A percentile compares a stretch with the other conserved stretches of the same genome.
phyloP scores from a whole-genome alignment of 1,139 yeast genomes.

The Candida sp. region DNA sequence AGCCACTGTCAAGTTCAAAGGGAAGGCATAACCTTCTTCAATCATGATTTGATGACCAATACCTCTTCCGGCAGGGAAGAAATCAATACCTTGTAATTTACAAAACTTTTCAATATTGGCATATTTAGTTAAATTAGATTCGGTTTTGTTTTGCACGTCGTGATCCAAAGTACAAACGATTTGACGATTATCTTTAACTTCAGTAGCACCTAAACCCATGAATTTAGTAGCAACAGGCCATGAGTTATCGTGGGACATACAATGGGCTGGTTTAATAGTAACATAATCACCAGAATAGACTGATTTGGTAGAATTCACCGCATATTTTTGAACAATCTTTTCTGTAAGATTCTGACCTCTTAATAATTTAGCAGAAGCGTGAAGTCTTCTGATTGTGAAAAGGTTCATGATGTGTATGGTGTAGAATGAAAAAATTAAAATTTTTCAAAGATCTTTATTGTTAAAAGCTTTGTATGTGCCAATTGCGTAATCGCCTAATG shows the following conservation, averaged over 20 bases:
- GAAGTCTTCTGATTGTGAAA: conserved; percentile 9
- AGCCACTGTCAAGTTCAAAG: conserved; percentile 89
- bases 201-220: conserved; percentile 88
- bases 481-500: neutral
- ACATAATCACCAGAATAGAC: conserved; percentile 94
- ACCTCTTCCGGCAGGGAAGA: conserved; percentile 98
- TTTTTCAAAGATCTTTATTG: neutral
- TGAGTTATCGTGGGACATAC: conserved; percentile 98
- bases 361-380: conserved; percentile 10
- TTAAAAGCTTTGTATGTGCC: neutral
- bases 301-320: conserved; percentile 77
- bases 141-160: conserved; percentile 92
- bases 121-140: conserved; percentile 84
- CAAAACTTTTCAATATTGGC: conserved; percentile 87
- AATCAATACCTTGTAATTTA: conserved; percentile 87
- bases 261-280: conserved; percentile 91
- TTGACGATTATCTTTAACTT: conserved; percentile 80
- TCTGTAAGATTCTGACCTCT: conserved; percentile 85
- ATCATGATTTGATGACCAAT: conserved; percentile 99
- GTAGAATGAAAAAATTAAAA: no score
- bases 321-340: conserved; percentile 90
- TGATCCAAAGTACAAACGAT: conserved; percentile 96
- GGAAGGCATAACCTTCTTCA: conserved; percentile 98
- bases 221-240: conserved; percentile 99
- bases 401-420: neutral